phyloP scores from a whole-genome alignment of 495 filamentous ascomycete species.

The Delitschia confertaspora region DNA sequence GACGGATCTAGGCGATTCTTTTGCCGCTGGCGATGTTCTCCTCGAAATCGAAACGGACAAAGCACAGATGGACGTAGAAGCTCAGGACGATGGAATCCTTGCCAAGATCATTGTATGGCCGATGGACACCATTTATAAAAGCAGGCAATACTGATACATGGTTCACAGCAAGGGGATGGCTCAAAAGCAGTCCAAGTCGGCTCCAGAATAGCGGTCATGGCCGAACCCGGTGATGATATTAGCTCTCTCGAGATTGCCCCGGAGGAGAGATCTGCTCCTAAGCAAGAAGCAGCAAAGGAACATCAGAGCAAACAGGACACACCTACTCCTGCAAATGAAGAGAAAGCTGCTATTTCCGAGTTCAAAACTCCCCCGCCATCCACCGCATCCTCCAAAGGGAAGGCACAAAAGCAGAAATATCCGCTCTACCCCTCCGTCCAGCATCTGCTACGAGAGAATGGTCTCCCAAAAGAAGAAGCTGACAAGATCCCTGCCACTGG shows the following conservation, averaged over 20 bases:
- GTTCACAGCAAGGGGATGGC: slow-evolving; percentile 51
- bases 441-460: slow-evolving; percentile 68
- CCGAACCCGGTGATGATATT: slow-evolving; percentile 67
- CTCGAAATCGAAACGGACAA: slow-evolving; percentile 86
- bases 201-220: slow-evolving; percentile 63
- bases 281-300: slow-evolving; percentile 9
- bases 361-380: slow-evolving; percentile 32
- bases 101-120: slow-evolving; percentile 57
- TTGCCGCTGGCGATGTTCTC: slow-evolving; percentile 67
- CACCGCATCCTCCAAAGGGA: slow-evolving; percentile 26
- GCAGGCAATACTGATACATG: slow-evolving; percentile 7
- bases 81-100: slow-evolving; percentile 69
- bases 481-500: slow-evolving; percentile 78
- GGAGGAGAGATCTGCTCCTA: slow-evolving; percentile 36
- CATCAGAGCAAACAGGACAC: slow-evolving; percentile 36
- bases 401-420: slow-evolving; percentile 53
- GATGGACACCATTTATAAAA: background rate
- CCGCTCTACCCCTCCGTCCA: slow-evolving; percentile 80
- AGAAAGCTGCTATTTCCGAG: slow-evolving; percentile 33
- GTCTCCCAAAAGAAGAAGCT: slow-evolving; percentile 58
- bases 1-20: slow-evolving; percentile 46
- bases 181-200: slow-evolving; percentile 64
- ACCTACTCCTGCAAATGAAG: slow-evolving; percentile 32
- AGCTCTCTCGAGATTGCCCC: slow-evolving; percentile 56
- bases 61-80: slow-evolving; percentile 85